Percentiles rank a stretch among this genome's conserved stretches.
These are phyloP conservation scores for Venturia effusa DNA, from an alignment of 2,329 filamentous ascomycete genomes.

Conservation along the genomic window DNA sequence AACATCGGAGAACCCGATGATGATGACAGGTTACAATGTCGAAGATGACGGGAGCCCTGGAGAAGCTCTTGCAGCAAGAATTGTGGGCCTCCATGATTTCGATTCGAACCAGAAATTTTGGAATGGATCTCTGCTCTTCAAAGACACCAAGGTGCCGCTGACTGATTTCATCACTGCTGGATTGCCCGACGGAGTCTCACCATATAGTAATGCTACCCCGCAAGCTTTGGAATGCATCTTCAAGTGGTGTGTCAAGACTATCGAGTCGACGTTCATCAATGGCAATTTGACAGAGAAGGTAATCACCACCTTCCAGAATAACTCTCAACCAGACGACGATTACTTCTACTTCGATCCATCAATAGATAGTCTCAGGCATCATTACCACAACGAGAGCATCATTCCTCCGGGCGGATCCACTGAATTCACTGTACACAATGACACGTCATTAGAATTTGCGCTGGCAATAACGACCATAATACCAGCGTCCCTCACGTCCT, in stretches of 20 bases:
- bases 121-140: slow-evolving; percentile 10
- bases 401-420: too few relatives aligned
- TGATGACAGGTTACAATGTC: slow-evolving; percentile 12
- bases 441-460: too few relatives aligned
- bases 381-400: slow-evolving; percentile 1
- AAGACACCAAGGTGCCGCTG: not conserved
- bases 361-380: too few relatives aligned
- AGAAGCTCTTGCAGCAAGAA: not conserved
- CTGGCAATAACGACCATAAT: slow-evolving; percentile 17
- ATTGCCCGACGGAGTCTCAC: not conserved
- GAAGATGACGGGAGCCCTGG: not conserved
- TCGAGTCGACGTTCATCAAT: slow-evolving; percentile 15
- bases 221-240: slow-evolving; percentile 9
- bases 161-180: slow-evolving; percentile 9
- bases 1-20: slow-evolving; percentile 4
- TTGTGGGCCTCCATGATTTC: not conserved
- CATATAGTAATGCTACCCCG: not conserved
- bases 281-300: not conserved
- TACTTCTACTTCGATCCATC: too few relatives aligned
- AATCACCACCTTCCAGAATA: not conserved
- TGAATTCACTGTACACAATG: too few relatives aligned
- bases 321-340: not conserved
- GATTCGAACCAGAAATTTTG: not conserved
- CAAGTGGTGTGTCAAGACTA: slow-evolving; percentile 21
- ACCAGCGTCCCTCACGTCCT: slow-evolving; percentile 15